These are phyloP conservation scores for Tilletia horrida DNA, from an alignment of 1,284 basidiomycete species.

Conservation along the genomic window DNA sequence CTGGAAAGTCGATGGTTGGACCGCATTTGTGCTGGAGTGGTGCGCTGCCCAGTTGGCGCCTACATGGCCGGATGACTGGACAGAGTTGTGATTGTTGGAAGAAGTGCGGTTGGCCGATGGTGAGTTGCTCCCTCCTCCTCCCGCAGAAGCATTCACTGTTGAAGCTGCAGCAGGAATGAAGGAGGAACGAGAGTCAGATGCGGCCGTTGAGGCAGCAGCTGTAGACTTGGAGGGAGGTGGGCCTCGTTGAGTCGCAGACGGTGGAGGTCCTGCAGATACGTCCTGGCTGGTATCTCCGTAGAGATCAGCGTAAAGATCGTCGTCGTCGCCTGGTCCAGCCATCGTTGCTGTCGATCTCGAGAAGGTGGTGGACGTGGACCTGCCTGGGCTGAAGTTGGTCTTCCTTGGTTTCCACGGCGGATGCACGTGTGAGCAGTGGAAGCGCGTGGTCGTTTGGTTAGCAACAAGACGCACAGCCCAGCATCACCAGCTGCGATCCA, in stretches of 20 bases:
- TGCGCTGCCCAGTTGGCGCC: constrained; percentile 21
- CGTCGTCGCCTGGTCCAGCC: constrained; percentile 8
- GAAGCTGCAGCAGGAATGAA: constrained; percentile 19
- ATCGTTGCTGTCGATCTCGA: neutral
- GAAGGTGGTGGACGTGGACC: too few species aligned
- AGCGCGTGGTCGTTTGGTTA: too few species aligned
- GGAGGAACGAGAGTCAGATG: constrained; percentile 3
- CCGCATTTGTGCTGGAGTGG: constrained; percentile 30
- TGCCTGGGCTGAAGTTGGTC: too few species aligned
- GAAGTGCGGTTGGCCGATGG: neutral
- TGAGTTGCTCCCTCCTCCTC: neutral
- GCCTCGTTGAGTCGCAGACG: neutral
- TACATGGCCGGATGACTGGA: constrained; percentile 31
- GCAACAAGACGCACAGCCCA: neutral
- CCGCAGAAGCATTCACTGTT: neutral
- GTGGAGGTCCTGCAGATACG: constrained; percentile 12
- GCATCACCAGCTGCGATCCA: neutral
- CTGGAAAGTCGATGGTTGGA: constrained; percentile 22
- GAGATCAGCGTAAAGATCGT: constrained; percentile 47
- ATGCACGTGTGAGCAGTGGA: too few species aligned
- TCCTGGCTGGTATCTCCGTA: constrained; percentile 33
- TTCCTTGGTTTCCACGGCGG: too few species aligned
- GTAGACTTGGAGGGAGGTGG: neutral
- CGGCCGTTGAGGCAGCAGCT: constrained; percentile 11
- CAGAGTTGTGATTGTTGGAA: constrained; percentile 1